These are phyloP conservation scores for Zoysia pacifica DNA, from an alignment of 176 grass and related monocot genomes.

Conservation along the genomic window DNA sequence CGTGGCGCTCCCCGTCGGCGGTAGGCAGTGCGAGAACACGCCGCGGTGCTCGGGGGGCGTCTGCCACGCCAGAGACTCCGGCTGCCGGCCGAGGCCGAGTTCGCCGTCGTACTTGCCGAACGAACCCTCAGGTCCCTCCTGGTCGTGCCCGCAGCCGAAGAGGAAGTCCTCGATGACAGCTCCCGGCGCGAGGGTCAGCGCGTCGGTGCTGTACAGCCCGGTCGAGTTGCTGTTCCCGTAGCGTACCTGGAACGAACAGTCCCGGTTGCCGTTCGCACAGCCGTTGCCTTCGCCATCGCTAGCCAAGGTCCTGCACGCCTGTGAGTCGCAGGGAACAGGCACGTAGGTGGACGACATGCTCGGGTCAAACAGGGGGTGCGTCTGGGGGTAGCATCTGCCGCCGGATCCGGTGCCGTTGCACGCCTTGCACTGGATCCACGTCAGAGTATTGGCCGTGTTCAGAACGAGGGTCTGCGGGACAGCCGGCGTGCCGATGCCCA, in stretches of 20 bases:
- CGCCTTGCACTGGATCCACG: slow-evolving; percentile 7
- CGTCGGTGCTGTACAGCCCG: background rate
- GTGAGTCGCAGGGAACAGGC: background rate
- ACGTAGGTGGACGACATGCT: background rate
- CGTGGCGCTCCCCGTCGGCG: slow-evolving; percentile 34
- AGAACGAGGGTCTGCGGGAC: background rate
- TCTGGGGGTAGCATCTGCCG: background rate
- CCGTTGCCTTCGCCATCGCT: background rate
- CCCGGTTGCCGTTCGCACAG: background rate
- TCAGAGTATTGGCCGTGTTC: slow-evolving; percentile 50
- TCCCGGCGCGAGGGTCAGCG: background rate
- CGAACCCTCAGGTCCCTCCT: background rate
- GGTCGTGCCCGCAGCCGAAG: background rate
- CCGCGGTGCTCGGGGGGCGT: background rate
- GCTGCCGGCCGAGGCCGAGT: background rate
- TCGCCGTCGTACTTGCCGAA: background rate
- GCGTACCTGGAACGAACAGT: background rate
- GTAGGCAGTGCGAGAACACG: slow-evolving; percentile 50
- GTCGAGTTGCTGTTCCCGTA: background rate
- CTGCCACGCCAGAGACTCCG: slow-evolving; percentile 13
- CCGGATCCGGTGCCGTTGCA: slow-evolving; percentile 12
- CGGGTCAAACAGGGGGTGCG: background rate
- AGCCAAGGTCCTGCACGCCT: background rate
- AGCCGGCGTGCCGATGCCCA: background rate
- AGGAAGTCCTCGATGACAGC: background rate